Conservation (phyloP, 2,329 filamentous ascomycete genomes). For the Sclerotinia borealis region DNA sequence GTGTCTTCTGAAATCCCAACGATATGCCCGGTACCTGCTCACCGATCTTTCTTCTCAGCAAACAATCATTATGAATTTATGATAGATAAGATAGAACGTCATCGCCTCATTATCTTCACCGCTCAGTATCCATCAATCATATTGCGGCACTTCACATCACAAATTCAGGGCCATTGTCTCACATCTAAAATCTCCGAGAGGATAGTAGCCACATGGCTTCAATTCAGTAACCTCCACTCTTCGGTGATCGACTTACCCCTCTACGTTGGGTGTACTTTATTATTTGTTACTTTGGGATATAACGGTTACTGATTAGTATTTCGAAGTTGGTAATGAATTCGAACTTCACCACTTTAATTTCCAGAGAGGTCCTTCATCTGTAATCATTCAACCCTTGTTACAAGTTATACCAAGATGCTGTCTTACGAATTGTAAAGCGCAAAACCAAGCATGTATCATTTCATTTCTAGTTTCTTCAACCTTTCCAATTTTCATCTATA, state of each 20-base stretch:
- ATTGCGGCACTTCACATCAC: background rate
- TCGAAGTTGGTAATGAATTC: background rate
- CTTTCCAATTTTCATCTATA: background rate
- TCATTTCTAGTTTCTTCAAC: background rate
- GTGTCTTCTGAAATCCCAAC: background rate
- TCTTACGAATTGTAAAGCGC: background rate
- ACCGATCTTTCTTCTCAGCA: background rate
- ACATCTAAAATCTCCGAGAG: background rate
- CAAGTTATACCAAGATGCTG: background rate
- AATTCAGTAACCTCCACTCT: background rate
- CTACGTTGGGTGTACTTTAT: background rate
- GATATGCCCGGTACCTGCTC: background rate
- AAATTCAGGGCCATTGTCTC: slow-evolving; percentile 10
- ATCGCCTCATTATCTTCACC: background rate
- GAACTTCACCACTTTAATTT: slow-evolving; percentile 5
- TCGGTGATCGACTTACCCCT: background rate
- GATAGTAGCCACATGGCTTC: slow-evolving; percentile 1
- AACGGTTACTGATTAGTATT: background rate
- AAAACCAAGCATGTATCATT: background rate
- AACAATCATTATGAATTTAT: background rate
- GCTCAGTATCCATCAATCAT: background rate
- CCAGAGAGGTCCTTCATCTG: background rate
- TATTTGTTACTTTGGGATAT: slow-evolving; percentile 4
- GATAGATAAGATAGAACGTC: background rate
- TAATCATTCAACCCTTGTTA: background rate